Evolutionary conservation across 768 basidiomycete genomes (phyloP).

Genomic region (Xanthoconium purpureum): DNA sequence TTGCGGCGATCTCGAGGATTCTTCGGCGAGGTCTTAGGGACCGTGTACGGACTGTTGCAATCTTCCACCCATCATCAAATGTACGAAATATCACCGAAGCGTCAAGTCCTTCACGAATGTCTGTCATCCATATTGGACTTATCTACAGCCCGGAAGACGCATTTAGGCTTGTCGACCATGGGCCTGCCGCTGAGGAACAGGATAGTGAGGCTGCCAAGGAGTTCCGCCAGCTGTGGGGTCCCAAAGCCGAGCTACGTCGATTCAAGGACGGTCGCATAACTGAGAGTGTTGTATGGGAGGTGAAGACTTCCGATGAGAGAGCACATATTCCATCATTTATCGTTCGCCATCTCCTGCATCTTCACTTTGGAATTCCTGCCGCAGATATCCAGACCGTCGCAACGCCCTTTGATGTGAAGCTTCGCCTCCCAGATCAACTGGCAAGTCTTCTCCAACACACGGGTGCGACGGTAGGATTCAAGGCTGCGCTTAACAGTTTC

Average conservation of each 20-base stretch:
- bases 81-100: conserved; percentile 51
- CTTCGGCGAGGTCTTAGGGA: conserved; percentile 70
- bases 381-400: conserved; percentile 59
- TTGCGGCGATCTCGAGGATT: conserved; percentile 48
- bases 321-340: conserved; percentile 73
- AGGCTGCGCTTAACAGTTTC: conserved; percentile 72
- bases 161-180: conserved; percentile 87
- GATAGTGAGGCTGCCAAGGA: conserved; percentile 47
- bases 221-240: conserved; percentile 89
- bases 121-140: conserved; percentile 67
- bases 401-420: conserved; percentile 51
- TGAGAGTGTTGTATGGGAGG: conserved; percentile 97
- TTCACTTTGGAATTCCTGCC: conserved; percentile 68
- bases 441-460: conserved; percentile 36
- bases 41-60: conserved; percentile 61
- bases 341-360: conserved; percentile 66
- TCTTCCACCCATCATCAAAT: conserved; percentile 52
- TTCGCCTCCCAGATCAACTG: conserved; percentile 57
- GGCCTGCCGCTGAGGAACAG: conserved; percentile 70
- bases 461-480: conserved; percentile 55
- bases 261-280: conserved; percentile 94
- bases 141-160: conserved; percentile 70
- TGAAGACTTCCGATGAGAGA: conserved; percentile 75
- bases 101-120: conserved; percentile 47
- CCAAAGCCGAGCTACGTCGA: conserved; percentile 85